Conservation (phyloP, 306 rosid genomes). For the Corylus heterophylla region DNA sequence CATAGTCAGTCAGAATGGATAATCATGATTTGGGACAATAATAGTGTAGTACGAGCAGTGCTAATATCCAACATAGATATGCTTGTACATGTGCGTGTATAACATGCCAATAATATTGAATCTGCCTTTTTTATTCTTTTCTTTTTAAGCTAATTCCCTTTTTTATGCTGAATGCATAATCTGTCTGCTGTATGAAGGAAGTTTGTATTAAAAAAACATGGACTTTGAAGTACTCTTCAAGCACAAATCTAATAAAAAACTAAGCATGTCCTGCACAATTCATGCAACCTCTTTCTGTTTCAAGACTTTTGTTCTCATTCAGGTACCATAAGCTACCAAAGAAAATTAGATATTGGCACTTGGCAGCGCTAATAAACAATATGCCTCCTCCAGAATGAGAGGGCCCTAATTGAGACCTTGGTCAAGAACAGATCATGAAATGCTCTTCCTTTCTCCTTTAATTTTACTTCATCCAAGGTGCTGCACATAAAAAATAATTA, state of each 20-base stretch:
- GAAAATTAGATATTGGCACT: constrained; percentile 20
- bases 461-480: constrained; percentile 81
- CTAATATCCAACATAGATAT: constrained; percentile 10
- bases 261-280: not conserved
- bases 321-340: not conserved
- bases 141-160: not conserved
- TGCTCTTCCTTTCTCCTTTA: constrained; percentile 95
- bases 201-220: not conserved
- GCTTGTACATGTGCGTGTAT: not conserved
- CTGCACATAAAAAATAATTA: constrained; percentile 46
- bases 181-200: not conserved
- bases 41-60: constrained; percentile 14
- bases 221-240: not conserved
- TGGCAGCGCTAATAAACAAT: constrained; percentile 4
- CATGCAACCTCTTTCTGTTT: not conserved
- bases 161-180: not conserved
- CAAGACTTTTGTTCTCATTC: not conserved
- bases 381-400: constrained; percentile 3
- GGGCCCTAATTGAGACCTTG: constrained; percentile 53
- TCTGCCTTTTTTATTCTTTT: not conserved
- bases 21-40: constrained; percentile 18
- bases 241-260: not conserved
- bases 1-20: constrained; percentile 24
- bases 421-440: constrained; percentile 92
- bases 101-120: not conserved